A percentile compares a stretch with the other conserved stretches of the same genome.
Conservation (phyloP, 2,329 filamentous ascomycete species). For the Mycogone perniciosa region DNA sequence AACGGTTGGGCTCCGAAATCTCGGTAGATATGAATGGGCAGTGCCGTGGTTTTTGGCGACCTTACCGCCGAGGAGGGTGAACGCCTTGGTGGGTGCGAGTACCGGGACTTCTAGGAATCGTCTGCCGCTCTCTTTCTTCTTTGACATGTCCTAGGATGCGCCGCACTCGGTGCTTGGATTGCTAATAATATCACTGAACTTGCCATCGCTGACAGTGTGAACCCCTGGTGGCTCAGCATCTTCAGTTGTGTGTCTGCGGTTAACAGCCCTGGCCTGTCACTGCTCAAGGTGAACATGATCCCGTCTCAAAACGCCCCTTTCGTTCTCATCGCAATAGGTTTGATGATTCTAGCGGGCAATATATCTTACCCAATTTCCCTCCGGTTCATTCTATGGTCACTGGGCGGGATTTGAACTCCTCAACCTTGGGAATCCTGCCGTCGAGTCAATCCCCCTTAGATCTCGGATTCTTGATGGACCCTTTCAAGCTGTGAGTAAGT, state of each 20-base stretch:
- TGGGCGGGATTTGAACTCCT: slow-evolving; percentile 62
- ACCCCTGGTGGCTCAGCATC: slow-evolving; percentile 62
- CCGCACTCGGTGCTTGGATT: slow-evolving; percentile 59
- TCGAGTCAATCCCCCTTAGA: slow-evolving; percentile 45
- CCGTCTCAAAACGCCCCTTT: slow-evolving; percentile 50
- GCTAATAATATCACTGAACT: slow-evolving; percentile 42
- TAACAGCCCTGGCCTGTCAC: slow-evolving; percentile 65
- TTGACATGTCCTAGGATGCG: slow-evolving; percentile 52
- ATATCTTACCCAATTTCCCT: slow-evolving; percentile 61
- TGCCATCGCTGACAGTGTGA: slow-evolving; percentile 49
- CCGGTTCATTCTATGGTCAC: slow-evolving; percentile 52
- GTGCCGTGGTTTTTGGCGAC: neutral
- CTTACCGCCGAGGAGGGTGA: no score
- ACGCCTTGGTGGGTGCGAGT: slow-evolving; percentile 35
- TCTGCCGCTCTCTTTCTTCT: slow-evolving; percentile 55
- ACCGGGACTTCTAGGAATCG: slow-evolving; percentile 51
- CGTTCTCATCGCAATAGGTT: slow-evolving; percentile 46
- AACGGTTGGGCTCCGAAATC: no score
- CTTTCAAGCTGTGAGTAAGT: slow-evolving; percentile 54
- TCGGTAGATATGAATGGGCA: no score
- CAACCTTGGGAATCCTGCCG: slow-evolving; percentile 53
- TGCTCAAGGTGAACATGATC: slow-evolving; percentile 60
- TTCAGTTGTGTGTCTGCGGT: slow-evolving; percentile 65
- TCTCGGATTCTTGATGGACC: slow-evolving; percentile 57
- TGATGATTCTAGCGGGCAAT: slow-evolving; percentile 58